Evolutionary conservation across 495 filamentous ascomycete species (phyloP).

Genomic region (Penicillium manginii): DNA sequence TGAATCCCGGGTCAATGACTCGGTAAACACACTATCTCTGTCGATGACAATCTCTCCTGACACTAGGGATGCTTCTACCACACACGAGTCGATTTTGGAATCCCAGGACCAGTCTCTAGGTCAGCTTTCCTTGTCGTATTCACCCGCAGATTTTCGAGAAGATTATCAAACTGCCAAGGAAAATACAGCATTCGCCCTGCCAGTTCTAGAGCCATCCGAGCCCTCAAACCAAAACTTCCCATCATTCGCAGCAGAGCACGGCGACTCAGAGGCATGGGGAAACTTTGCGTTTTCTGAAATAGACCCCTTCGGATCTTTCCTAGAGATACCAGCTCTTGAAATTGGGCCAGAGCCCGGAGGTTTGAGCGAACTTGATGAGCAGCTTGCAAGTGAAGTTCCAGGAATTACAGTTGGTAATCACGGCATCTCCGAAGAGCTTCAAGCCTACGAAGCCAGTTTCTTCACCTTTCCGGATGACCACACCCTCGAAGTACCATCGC

Average conservation of each 20-base stretch:
- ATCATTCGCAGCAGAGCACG: neutral
- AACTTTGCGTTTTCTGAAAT: neutral
- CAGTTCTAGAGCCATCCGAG: neutral
- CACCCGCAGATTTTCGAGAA: neutral
- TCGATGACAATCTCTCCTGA: neutral
- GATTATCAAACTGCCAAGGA: neutral
- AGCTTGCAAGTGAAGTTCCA: neutral
- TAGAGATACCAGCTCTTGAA: neutral
- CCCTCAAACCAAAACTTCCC: neutral
- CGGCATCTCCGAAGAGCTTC: conserved; percentile 25
- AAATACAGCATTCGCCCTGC: neutral
- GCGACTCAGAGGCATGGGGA: neutral
- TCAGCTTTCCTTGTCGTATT: neutral
- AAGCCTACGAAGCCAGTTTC: conserved; percentile 23
- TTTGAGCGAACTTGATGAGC: conserved; percentile 6
- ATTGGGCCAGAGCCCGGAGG: neutral
- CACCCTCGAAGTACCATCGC: conserved; percentile 27
- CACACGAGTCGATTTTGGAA: neutral
- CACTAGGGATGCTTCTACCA: neutral
- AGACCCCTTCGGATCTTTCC: neutral
- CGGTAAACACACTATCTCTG: neutral
- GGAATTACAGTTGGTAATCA: neutral
- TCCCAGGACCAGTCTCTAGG: neutral
- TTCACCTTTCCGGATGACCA: conserved; percentile 38
- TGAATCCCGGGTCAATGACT: neutral